phyloP scores from a whole-genome alignment of 179 eudicot species.

The Gypsophila paniculata region DNA sequence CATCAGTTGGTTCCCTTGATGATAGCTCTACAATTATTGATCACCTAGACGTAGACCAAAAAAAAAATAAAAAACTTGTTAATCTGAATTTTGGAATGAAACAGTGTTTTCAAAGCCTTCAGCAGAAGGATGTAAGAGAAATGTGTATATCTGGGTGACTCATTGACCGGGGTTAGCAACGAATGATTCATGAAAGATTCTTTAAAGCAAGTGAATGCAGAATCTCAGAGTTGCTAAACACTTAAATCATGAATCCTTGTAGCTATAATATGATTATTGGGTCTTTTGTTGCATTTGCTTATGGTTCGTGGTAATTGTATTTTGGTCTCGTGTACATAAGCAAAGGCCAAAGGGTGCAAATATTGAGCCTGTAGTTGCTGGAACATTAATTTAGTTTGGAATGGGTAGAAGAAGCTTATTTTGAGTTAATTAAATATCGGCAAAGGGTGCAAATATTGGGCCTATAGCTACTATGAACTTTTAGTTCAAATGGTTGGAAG shows the following conservation, averaged over 20 bases:
- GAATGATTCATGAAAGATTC: too few relatives aligned
- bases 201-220: not conserved
- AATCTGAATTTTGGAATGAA: not conserved
- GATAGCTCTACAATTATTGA: not conserved
- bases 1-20: not conserved
- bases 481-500: too few relatives aligned
- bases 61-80: not conserved
- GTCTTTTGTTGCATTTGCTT: not conserved
- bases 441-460: too few relatives aligned
- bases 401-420: not conserved
- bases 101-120: not conserved
- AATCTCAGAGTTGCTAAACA: not conserved
- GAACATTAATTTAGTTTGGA: too few relatives aligned
- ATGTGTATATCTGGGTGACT: not conserved
- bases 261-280: not conserved
- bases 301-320: not conserved
- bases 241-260: not conserved
- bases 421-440: too few relatives aligned
- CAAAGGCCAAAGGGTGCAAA: slow-evolving; percentile 1
- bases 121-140: not conserved
- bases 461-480: too few relatives aligned
- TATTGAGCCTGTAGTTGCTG: not conserved
- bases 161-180: not conserved
- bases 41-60: not conserved
- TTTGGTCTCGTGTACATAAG: not conserved